Evolutionary conservation across 495 filamentous ascomycete species (phyloP), one percentile per base, ranked within the genome.

Genomic region (Penicillium verhagenii): DNA sequence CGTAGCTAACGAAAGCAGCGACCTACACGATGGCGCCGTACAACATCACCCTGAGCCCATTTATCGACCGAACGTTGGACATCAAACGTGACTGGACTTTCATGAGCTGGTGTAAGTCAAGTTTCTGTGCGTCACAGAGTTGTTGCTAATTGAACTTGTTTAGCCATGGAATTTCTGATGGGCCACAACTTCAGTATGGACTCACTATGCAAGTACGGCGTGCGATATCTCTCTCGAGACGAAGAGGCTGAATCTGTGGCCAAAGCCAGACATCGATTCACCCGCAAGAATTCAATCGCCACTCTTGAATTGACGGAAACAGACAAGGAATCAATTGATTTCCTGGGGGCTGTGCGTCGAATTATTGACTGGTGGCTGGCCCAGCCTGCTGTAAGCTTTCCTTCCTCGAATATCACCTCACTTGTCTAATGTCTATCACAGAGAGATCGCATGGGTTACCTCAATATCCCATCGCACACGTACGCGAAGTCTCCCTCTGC

Each of bases 191-290:
- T 92, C 55, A 69, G 81, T 28, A 74, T 94, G 49, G 79, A 80
- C 9, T 57, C 68, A 1, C 67, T 83, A 2, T 85, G 86, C 60
- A 73, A 58, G 0, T 58, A 72, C 9, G 90, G 90, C 10, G 75
- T 92, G 6, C 74, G 75, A 4, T 94, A 93, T 65, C 69, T 96
- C 5, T 89, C 86, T 21, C 78, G 80, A 38, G 70, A 79, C 6
- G 90, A 93, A 60, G 83, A 86, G 50, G 61, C 67, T 3, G 35
- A 61, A 25, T 77, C 80, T 4, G 60, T 71, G 10, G 40, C 60
- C 11, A 62, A 53, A 48, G 66, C 60, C 5, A 25, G 37, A 2
- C 57, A 62, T 42, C 59, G 48, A 50, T 73, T 64, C 33, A 65
- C 71, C 14, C 71, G 60, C 10, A 64, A 76, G 11, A 62, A 73